A percentile compares a stretch with the other conserved stretches of the same genome.
phyloP scores from a whole-genome alignment of 2,329 filamentous ascomycete genomes.

The Epichloe bromicola region DNA sequence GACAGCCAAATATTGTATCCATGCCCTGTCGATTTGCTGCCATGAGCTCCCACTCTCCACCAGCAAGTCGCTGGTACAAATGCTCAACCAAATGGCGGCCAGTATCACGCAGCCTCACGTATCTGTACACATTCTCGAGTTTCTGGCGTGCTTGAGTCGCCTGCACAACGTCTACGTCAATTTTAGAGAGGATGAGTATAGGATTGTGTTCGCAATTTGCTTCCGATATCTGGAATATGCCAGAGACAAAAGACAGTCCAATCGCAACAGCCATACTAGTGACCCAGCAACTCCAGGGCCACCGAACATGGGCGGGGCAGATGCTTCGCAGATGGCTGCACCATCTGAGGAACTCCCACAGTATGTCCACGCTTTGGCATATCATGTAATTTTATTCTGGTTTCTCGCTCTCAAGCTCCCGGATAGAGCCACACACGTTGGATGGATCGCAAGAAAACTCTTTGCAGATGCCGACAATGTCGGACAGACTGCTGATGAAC shows the following conservation, averaged over 20 bases:
- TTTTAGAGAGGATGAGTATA: conserved; percentile 82
- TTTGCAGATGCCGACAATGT: conserved; percentile 64
- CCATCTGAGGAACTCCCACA: conserved; percentile 66
- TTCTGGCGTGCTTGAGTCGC: conserved; percentile 78
- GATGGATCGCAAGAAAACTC: conserved; percentile 80
- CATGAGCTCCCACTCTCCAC: conserved; percentile 84
- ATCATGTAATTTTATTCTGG: conserved; percentile 95
- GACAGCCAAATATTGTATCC: conserved; percentile 85
- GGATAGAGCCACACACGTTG: conserved; percentile 72
- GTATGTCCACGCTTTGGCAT: conserved; percentile 87
- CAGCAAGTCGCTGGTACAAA: conserved; percentile 70
- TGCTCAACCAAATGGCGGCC: conserved; percentile 86
- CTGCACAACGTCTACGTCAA: conserved; percentile 77
- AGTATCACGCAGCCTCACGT: conserved; percentile 90
- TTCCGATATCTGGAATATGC: conserved; percentile 88
- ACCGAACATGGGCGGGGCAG: conserved; percentile 10
- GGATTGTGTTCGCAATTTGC: conserved; percentile 88
- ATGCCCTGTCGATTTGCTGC: conserved; percentile 87
- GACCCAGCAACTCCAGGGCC: conserved; percentile 24
- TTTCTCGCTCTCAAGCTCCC: conserved; percentile 79
- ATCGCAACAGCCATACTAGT: conserved; percentile 31
- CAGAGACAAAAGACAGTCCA: conserved; percentile 47
- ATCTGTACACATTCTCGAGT: conserved; percentile 90
- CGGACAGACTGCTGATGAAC: conserved; percentile 67
- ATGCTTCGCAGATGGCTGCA: conserved; percentile 21